phyloP scores from a whole-genome alignment of 768 basidiomycete species.

The Cystobasidium onofrii region DNA sequence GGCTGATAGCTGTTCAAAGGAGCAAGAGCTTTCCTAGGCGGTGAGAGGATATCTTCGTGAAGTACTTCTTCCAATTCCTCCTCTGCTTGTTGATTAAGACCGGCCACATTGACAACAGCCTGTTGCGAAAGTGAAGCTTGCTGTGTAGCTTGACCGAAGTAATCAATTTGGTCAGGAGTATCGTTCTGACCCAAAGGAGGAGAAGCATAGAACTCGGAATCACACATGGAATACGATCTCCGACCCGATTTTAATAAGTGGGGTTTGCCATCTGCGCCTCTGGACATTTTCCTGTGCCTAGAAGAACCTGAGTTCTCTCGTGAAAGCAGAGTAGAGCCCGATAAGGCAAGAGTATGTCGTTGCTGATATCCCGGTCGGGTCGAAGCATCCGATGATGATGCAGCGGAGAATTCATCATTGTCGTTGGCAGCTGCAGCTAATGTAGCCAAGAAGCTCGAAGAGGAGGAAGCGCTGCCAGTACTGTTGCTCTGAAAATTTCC shows the following conservation, averaged over 20 bases:
- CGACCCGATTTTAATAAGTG: not conserved
- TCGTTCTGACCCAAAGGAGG: slow-evolving; percentile 3
- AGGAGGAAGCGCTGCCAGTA: not conserved
- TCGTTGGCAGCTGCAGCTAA: not conserved
- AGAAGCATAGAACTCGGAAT: slow-evolving; percentile 29
- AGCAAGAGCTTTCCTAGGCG: slow-evolving; percentile 1
- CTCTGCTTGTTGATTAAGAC: not conserved
- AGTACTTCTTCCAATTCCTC: not conserved
- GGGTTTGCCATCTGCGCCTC: slow-evolving; percentile 16
- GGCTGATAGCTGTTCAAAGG: slow-evolving; percentile 20
- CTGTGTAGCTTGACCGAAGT: not conserved
- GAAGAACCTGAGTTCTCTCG: not conserved
- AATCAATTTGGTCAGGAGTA: not conserved
- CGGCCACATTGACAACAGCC: not conserved
- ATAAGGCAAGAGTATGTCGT: not conserved
- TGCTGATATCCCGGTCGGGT: not conserved
- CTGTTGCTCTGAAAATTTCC: not conserved
- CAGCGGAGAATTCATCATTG: not conserved
- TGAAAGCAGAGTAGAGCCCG: not conserved
- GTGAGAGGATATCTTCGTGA: slow-evolving; percentile 18
- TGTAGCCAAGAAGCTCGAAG: not conserved
- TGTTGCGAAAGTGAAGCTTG: not conserved
- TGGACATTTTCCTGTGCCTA: slow-evolving; percentile 25
- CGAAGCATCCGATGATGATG: not conserved
- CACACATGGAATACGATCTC: slow-evolving; percentile 26